These are phyloP conservation scores for Gilbertella persicaria DNA, from an alignment of 371 early-diverging fungal species.

Conservation along the genomic window DNA sequence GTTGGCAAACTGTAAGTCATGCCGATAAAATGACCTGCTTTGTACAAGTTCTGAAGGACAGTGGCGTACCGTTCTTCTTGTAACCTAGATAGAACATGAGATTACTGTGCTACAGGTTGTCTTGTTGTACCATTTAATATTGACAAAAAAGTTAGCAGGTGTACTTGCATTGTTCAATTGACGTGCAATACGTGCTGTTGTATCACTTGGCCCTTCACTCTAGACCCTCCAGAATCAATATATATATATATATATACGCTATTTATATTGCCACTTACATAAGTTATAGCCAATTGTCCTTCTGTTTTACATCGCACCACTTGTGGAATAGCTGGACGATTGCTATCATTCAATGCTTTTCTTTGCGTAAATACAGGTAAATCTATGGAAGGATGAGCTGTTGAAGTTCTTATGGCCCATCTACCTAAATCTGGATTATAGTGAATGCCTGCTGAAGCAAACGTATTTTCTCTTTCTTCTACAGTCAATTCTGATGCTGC, in stretches of 20 bases:
- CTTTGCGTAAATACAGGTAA: slow-evolving; percentile 13
- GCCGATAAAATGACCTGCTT: slow-evolving; percentile 59
- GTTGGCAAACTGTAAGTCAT: slow-evolving; percentile 59
- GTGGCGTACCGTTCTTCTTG: slow-evolving; percentile 52
- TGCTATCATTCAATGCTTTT: not conserved
- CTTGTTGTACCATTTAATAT: slow-evolving; percentile 42
- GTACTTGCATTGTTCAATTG: slow-evolving; percentile 52
- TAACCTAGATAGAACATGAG: no score
- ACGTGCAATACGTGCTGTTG: slow-evolving; percentile 55
- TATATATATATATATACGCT: not conserved
- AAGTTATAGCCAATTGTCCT: slow-evolving; percentile 60
- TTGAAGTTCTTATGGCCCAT: not conserved
- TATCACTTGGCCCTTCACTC: slow-evolving; percentile 67
- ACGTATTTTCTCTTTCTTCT: slow-evolving; percentile 4
- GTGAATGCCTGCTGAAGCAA: slow-evolving; percentile 2
- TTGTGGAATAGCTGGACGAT: slow-evolving; percentile 14
- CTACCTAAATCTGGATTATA: slow-evolving; percentile 7
- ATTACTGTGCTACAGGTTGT: no score
- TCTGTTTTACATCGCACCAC: slow-evolving; percentile 33
- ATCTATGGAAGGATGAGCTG: slow-evolving; percentile 1
- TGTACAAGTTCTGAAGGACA: slow-evolving; percentile 53
- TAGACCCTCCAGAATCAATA: slow-evolving; percentile 15
- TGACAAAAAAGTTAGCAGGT: slow-evolving; percentile 58
- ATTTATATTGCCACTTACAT: no score
- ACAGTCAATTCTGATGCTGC: no score